Conservation (phyloP, 192 early-diverging fungal genomes). For the Mortierella antarctica region DNA sequence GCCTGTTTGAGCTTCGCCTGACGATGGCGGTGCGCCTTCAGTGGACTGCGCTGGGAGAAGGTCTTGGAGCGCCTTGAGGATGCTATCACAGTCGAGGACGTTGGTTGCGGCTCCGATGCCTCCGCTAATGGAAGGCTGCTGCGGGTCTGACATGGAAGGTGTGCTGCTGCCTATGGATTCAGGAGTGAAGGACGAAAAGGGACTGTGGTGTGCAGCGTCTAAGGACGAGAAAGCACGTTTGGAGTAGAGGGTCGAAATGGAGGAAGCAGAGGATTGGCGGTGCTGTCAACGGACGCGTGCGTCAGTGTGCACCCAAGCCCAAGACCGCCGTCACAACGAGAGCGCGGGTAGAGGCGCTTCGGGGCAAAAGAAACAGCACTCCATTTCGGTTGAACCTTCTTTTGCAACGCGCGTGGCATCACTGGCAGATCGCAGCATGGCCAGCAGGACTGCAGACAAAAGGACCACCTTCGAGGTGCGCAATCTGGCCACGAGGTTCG, state of each 20-base stretch:
- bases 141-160: slow-evolving; percentile 24
- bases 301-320: too few relatives aligned
- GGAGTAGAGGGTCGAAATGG: too few relatives aligned
- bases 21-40: neutral
- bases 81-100: slow-evolving; percentile 34
- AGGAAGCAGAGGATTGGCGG: too few relatives aligned
- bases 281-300: too few relatives aligned
- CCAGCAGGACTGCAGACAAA: neutral
- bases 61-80: slow-evolving; percentile 17
- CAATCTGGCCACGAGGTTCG: too few relatives aligned
- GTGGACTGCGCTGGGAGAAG: slow-evolving; percentile 8
- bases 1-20: neutral
- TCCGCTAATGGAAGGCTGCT: slow-evolving; percentile 8
- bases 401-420: too few relatives aligned
- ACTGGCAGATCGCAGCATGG: neutral
- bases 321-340: too few relatives aligned
- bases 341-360: too few relatives aligned
- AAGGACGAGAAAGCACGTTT: neutral
- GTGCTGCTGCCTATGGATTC: neutral
- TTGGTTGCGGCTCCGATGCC: neutral
- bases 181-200: neutral
- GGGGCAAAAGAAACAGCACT: too few relatives aligned
- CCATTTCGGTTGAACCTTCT: too few relatives aligned
- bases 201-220: neutral
- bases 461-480: slow-evolving; percentile 3